A percentile compares a stretch with the other conserved stretches of the same genome.
These are phyloP conservation scores for Gautieria morchelliformis DNA, from an alignment of 768 basidiomycete species.

Conservation along the genomic window DNA sequence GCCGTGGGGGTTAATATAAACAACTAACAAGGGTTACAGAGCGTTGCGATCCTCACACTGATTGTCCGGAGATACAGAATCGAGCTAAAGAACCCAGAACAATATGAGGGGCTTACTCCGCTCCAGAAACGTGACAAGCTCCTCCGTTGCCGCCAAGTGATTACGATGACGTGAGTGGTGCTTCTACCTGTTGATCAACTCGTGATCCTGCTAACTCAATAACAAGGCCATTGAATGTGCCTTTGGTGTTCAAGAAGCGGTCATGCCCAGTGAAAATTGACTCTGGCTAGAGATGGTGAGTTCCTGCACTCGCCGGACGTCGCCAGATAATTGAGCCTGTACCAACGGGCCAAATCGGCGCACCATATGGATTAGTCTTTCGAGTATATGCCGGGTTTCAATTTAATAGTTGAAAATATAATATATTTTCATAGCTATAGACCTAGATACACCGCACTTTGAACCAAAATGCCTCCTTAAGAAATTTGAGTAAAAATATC, in stretches of 20 bases:
- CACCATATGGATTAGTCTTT: too few relatives aligned
- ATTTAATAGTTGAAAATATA: too few relatives aligned
- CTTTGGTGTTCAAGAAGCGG: neutral
- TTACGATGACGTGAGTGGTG: constrained; percentile 1
- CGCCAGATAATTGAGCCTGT: too few relatives aligned
- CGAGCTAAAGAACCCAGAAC: constrained; percentile 29
- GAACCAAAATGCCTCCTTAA: too few relatives aligned
- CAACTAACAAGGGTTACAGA: neutral
- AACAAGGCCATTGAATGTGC: neutral
- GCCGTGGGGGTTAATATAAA: neutral
- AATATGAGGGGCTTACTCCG: neutral
- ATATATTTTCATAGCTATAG: too few relatives aligned
- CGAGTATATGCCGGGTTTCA: too few relatives aligned
- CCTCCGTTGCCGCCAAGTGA: neutral
- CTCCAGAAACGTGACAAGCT: constrained; percentile 4
- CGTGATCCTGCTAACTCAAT: neutral
- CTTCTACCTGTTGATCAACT: neutral
- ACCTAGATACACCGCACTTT: too few relatives aligned
- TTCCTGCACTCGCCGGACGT: too few relatives aligned
- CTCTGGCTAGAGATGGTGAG: too few relatives aligned
- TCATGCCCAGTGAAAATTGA: too few relatives aligned
- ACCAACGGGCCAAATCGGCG: too few relatives aligned
- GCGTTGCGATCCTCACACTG: constrained; percentile 26
- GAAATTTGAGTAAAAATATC: too few relatives aligned
- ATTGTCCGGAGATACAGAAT: constrained; percentile 35